Evolutionary conservation across 495 filamentous ascomycete species (phyloP).

Genomic region (Sordaria brevicollis): DNA sequence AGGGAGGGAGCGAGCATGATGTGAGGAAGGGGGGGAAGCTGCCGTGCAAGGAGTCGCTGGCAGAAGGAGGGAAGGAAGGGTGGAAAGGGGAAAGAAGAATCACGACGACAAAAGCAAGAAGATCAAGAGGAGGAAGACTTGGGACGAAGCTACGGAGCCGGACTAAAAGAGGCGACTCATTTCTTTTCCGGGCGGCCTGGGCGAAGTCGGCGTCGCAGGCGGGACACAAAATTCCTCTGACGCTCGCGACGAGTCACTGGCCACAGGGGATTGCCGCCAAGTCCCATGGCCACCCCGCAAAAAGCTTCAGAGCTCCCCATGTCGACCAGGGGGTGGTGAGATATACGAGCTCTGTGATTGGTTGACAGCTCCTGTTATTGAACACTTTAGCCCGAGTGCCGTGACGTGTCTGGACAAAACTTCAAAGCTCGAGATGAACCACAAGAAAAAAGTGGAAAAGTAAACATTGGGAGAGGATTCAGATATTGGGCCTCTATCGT

Average conservation of each 20-base stretch:
- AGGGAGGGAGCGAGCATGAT: conserved; percentile 30
- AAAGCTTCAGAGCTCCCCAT: not conserved
- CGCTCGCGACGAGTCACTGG: not conserved
- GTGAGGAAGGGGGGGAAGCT: not conserved
- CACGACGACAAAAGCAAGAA: not conserved
- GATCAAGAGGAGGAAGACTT: conserved; percentile 10
- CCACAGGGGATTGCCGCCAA: conserved; percentile 6
- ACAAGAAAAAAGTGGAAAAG: not conserved
- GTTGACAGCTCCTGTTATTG: not conserved
- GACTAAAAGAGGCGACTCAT: not conserved
- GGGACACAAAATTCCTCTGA: conserved; percentile 11
- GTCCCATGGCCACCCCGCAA: conserved; percentile 21
- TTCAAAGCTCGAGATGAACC: not conserved
- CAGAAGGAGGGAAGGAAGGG: not conserved
- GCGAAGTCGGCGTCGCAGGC: conserved; percentile 19
- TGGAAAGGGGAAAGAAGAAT: conserved; percentile 1
- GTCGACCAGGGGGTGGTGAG: not conserved
- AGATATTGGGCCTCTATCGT: not conserved
- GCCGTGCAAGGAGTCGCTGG: not conserved
- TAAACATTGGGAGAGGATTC: not conserved
- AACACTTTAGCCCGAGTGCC: not conserved
- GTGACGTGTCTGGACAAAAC: not conserved
- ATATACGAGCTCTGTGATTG: conserved; percentile 24
- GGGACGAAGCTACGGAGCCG: not conserved
- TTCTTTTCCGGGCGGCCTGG: conserved; percentile 2